Evolutionary conservation across 306 rosid species (phyloP), one percentile per base, ranked within the genome.

Genomic region (Citrullus amarus): DNA sequence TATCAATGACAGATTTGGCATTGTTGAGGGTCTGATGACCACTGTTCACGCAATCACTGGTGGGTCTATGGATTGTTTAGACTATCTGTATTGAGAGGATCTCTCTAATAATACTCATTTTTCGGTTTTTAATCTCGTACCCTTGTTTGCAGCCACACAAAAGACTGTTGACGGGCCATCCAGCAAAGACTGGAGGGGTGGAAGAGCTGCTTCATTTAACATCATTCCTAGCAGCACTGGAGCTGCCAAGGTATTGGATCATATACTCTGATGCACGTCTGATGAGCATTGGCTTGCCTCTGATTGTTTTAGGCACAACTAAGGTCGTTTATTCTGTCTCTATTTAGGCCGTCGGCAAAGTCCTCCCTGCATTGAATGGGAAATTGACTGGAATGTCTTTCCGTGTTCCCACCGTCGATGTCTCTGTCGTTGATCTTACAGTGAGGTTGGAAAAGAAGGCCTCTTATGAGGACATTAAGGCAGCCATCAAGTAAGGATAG

Each of bases 81-180:
- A n/a, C 18, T 68, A 15, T 1, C 14, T 71, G n/a, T 71, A 22
- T 20, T 14, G 8, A 14, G 18, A 22, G 38, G 5, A 7, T 72
- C 14, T 46, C 4, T 46, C 53, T 46, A 16, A 12, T 5, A 32
- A 7, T 50, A 6, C 57, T 48, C 11, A 46, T 2, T 46, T 44
- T 14, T 50, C 4, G 20, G 16, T 73, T 30, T 28, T 28, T 51
- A 67, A 50, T 34, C 46, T 12, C 18, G 5, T 32, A 7, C 57
- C 0, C 20, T 53, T 34, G 50, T 74, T 53, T 67, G 41, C 86
- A 96, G 99, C 99, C 73, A 90, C 97, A 7, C 99, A 96, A 86
- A 96, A 96, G 83, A 96, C 99, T 56, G 99, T 96, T 70, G 99
- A 96, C 86, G 99, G 99, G 9, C 99, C 99, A 78, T 96, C 99